Evolutionary conservation across 2,329 filamentous ascomycete genomes (phyloP).

Genomic region (Cryphonectria nitschkei): DNA sequence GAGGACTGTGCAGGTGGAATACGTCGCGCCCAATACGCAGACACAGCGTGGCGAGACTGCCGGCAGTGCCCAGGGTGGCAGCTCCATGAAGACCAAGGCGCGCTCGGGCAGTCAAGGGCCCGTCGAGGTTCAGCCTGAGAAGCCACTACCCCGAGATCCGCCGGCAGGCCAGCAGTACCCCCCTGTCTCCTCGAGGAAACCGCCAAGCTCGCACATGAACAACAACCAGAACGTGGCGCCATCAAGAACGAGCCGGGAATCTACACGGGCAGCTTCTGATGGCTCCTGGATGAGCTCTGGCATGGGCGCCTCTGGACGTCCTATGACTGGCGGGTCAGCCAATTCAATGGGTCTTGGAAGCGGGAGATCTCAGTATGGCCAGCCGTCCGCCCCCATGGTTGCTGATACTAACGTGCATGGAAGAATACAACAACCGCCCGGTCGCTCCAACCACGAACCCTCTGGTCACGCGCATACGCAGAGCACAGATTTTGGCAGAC

Average conservation of each 20-base stretch:
- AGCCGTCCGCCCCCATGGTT: conserved; percentile 84
- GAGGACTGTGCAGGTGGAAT: conserved; percentile 95
- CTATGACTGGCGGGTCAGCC: conserved; percentile 77
- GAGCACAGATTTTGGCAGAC: conserved; percentile 57
- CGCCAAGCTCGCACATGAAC: conserved; percentile 51
- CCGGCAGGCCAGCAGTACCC: conserved; percentile 45
- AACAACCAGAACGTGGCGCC: conserved; percentile 48
- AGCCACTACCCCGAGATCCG: conserved; percentile 64
- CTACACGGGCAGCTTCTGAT: conserved; percentile 59
- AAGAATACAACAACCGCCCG: conserved; percentile 79
- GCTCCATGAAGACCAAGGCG: conserved; percentile 53
- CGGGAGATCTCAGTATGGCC: conserved; percentile 77
- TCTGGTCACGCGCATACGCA: conserved; percentile 51
- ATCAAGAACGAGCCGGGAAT: conserved; percentile 53
- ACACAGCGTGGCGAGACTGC: conserved; percentile 69
- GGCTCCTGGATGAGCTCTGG: conserved; percentile 55
- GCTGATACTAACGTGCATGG: conserved; percentile 89
- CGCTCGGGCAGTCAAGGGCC: conserved; percentile 60
- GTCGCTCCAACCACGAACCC: conserved; percentile 65
- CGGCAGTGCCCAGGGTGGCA: conserved; percentile 33
- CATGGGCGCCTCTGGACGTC: conserved; percentile 58
- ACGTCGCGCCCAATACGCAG: conserved; percentile 87
- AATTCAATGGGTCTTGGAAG: conserved; percentile 63
- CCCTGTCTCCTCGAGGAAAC: conserved; percentile 43
- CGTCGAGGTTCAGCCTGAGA: conserved; percentile 52